Percentiles rank a stretch among this genome's conserved stretches.
phyloP scores from a whole-genome alignment of 371 early-diverging fungal genomes.

The Rhizopus delemar region DNA sequence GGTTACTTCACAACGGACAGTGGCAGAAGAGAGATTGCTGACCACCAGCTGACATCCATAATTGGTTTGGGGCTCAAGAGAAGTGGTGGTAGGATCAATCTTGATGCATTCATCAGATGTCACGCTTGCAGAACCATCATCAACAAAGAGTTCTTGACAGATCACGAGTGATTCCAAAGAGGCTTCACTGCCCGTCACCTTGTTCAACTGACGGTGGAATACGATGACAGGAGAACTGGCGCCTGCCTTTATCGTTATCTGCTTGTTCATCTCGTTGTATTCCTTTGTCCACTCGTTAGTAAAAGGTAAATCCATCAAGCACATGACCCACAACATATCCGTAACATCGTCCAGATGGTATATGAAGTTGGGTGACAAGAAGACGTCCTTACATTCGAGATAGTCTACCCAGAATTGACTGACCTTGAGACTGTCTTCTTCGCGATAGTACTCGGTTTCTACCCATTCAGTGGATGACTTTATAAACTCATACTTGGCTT shows the following conservation, averaged over 20 bases:
- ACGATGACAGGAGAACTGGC: constrained; percentile 36
- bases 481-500: constrained; percentile 26
- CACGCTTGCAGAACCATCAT: constrained; percentile 8
- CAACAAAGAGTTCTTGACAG: constrained; percentile 34
- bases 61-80: constrained; percentile 13
- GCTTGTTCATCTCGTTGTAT: background rate
- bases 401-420: constrained; percentile 61
- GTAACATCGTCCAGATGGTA: constrained; percentile 37
- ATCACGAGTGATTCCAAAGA: constrained; percentile 21
- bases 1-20: constrained; percentile 32
- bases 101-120: constrained; percentile 31
- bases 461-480: constrained; percentile 37
- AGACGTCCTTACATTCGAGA: constrained; percentile 14
- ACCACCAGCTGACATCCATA: constrained; percentile 47
- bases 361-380: constrained; percentile 45
- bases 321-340: constrained; percentile 43
- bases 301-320: constrained; percentile 50
- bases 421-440: constrained; percentile 8
- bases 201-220: constrained; percentile 42
- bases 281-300: background rate
- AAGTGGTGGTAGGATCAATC: constrained; percentile 23
- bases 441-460: constrained; percentile 23
- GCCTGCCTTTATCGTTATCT: background rate
- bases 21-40: constrained; percentile 38
- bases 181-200: background rate